Base-by-base conservation (phyloP, 164 flowering plant species). In the Nymphaea colorata region DNA sequence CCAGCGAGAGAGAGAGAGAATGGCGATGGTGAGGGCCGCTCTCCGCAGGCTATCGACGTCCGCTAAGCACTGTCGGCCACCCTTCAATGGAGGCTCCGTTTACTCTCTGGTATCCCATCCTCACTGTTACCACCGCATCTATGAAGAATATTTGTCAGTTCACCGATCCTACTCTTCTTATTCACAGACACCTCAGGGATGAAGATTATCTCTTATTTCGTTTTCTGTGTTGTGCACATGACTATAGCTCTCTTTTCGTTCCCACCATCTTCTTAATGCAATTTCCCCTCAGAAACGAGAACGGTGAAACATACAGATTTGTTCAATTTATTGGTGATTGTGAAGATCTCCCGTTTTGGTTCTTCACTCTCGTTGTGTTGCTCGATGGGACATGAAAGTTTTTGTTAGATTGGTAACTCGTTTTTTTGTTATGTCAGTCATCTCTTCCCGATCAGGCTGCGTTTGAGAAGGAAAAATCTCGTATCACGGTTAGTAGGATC, bases 21-120 rank as follows among this genome's bases (percentile, higher is more conserved):
- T 94, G 97, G 98, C 98, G 68, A 88, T 90, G 95, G 92, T 93
- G 66, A 78, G 83, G 91, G 99, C 96, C 71, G 84, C 90, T 69
- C 91, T 96, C 62, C 79, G 87, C 76, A 88, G 91, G 63, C 86
- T 90, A 5, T 88, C 95, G 62, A 84, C 96, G 18, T 69, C 78
- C 18, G 76, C 81, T 73, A 94, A 88, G 73, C 91, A 92, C 7
- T 67, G 78, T 25, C 88, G 84, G 0, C 85, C 84, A 73, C 82
- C 84, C 76, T 73, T 83, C 81, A 79, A 78, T 77, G 87, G 82
- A 72, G 78, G 75, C 69, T 71, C 91, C 57, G 55, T 84, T 71
- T 83, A 79, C 62, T 81, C 75, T 86, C 84, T 86, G 98, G 98
- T 89, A 3, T 66, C 36, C 36, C 36, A 25, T 25, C 36, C 36